Evolutionary conservation across 2,329 filamentous ascomycete species (phyloP).

Genomic region (Diaporthe sp.): DNA sequence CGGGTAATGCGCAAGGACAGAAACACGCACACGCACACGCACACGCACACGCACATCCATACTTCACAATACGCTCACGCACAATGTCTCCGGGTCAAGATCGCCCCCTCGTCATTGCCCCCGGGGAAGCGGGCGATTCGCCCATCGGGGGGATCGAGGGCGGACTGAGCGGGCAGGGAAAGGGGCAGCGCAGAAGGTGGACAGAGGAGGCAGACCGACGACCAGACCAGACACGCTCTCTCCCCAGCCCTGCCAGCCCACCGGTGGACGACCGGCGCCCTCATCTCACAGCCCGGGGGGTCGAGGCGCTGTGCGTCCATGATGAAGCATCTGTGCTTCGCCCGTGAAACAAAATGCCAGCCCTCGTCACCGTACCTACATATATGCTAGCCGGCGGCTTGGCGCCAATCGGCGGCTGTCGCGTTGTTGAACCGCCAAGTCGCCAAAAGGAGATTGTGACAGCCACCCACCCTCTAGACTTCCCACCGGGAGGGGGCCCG

Average conservation of each 20-base stretch:
- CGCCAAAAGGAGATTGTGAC: slow-evolving; percentile 20
- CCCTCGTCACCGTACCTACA: slow-evolving; percentile 19
- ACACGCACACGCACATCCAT: not conserved
- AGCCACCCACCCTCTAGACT: not conserved
- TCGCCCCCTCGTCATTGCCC: not conserved
- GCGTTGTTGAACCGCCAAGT: slow-evolving; percentile 25
- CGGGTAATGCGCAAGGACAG: slow-evolving; percentile 26
- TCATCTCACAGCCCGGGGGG: not conserved
- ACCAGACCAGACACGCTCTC: not conserved
- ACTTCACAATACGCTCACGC: not conserved
- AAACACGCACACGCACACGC: not conserved
- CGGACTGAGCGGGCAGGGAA: not conserved
- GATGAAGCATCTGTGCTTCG: slow-evolving; percentile 13
- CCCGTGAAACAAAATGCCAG: slow-evolving; percentile 11
- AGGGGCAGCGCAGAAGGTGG: not conserved
- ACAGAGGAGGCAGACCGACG: not conserved
- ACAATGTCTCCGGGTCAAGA: not conserved
- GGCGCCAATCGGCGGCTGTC: slow-evolving; percentile 30
- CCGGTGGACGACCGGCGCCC: not conserved
- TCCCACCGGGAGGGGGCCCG: not conserved
- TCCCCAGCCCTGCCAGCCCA: not conserved
- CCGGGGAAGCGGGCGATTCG: slow-evolving; percentile 16
- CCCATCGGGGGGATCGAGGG: slow-evolving; percentile 13
- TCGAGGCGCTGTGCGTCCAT: not conserved
- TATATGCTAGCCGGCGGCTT: slow-evolving; percentile 24